Conservation (phyloP, 148 eudicot genomes). For the Polygonum maritimum region DNA sequence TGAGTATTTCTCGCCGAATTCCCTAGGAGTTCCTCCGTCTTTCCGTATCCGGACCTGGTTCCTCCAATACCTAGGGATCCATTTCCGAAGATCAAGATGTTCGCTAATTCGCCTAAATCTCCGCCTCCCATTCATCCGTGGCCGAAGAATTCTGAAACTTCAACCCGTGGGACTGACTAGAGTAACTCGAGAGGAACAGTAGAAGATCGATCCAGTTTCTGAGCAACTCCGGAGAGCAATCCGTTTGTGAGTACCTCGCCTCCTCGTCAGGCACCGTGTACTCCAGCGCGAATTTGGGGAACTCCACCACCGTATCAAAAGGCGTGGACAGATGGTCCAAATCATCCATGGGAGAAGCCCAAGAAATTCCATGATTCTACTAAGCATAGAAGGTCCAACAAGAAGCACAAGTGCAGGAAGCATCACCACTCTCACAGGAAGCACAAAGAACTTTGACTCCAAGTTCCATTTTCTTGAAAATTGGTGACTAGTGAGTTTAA, state of each 20-base stretch:
- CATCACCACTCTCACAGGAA: slow-evolving; percentile 2
- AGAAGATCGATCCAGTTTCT: not conserved
- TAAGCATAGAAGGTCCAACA: not conserved
- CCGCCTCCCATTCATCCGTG: too few species aligned
- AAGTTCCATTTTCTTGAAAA: not conserved
- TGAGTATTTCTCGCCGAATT: not conserved
- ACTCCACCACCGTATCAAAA: not conserved
- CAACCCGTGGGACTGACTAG: not conserved
- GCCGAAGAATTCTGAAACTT: too few species aligned
- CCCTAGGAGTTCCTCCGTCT: not conserved
- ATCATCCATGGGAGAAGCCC: not conserved
- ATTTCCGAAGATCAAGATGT: slow-evolving; percentile 7
- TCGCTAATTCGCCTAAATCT: not conserved
- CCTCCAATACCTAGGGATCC: slow-evolving; percentile 7
- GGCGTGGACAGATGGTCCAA: not conserved
- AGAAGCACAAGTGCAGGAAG: not conserved
- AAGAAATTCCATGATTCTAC: not conserved
- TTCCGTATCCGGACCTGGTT: not conserved
- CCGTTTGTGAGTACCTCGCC: not conserved
- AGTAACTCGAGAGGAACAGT: not conserved
- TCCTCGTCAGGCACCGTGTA: not conserved
- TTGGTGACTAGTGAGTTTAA: not conserved
- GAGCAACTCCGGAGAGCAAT: not conserved
- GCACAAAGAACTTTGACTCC: not conserved
- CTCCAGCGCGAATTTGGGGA: not conserved